These are phyloP conservation scores for Chaetoceros muelleri DNA, from an alignment of 108 stramenopile species.

Conservation along the genomic window DNA sequence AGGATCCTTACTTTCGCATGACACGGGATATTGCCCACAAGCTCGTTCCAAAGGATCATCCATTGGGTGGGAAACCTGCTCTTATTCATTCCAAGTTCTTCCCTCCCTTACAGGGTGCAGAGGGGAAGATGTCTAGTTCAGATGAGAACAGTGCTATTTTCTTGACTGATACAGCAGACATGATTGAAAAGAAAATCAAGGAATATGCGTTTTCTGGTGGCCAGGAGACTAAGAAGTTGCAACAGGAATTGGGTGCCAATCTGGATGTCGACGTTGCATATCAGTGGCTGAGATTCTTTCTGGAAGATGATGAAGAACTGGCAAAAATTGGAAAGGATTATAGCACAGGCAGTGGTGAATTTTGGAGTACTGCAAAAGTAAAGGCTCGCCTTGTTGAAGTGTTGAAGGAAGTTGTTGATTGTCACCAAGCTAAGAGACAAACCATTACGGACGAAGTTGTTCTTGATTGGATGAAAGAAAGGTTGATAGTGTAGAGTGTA, in stretches of 20 bases:
- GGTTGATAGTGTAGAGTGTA: conserved; percentile 40
- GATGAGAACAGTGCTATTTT: conserved; percentile 86
- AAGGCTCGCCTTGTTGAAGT: conserved; percentile 80
- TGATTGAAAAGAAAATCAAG: conserved; percentile 84
- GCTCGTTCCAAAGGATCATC: conserved; percentile 49
- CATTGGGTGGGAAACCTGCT: conserved; percentile 82
- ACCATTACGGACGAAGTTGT: conserved; percentile 87
- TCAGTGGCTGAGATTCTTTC: conserved; percentile 96
- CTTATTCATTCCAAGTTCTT: conserved; percentile 99
- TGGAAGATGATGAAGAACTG: conserved; percentile 96
- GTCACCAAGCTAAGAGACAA: conserved; percentile 83
- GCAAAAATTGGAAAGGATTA: conserved; percentile 82
- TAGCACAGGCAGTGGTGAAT: conserved; percentile 79
- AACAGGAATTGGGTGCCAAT: conserved; percentile 91
- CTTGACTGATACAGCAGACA: conserved; percentile 89
- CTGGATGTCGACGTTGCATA: conserved; percentile 91
- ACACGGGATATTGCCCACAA: conserved; percentile 97
- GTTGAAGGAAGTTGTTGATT: conserved; percentile 75
- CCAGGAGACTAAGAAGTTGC: conserved; percentile 86
- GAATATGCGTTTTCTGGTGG: conserved; percentile 91
- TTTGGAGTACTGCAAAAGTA: conserved; percentile 91
- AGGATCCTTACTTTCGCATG: conserved; percentile 99
- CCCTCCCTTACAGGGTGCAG: conserved; percentile 92
- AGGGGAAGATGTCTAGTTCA: conserved; percentile 91
- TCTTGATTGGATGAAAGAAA: conserved; percentile 81